Base-by-base conservation (phyloP, 495 filamentous ascomycete genomes). In the Chaetomium fimeti region DNA sequence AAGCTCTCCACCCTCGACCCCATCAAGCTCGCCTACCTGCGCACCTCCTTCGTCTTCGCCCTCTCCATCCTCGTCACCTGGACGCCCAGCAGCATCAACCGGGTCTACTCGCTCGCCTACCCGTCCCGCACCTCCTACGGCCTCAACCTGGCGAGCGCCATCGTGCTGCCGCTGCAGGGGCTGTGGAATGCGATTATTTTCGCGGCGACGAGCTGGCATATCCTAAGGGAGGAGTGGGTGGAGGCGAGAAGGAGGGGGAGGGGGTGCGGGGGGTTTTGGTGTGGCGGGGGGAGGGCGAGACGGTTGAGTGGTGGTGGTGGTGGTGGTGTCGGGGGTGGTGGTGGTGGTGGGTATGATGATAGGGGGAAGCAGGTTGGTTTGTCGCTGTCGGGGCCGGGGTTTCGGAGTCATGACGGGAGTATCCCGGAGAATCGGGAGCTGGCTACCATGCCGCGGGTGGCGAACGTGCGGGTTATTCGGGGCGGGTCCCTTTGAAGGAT, bases 131-230 rank as follows among this genome's bases (percentile, higher is more conserved):
- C 84, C 38, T 83, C 78, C 64, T 96, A 89, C 69, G 79, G 75
- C 5, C 81, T 95, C 22, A 90, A 91, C 68, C 83, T 91, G 42
- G 81, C 83, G 3, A 86, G 87, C 15, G 85, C 87, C 2, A 78
- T 92, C 38, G 90, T 95, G 0, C 78, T 95, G n/a, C 91, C 91
- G 0, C 74, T 92, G 0, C 91, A 95, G 71, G 91, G 91, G 13
- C 87, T 93, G 60, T 93, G 90, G 88, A 96, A 94, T 69, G 84
- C 87, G 25, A 74, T 92, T 24, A 91, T 95, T 52, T 95, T 92
- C 73, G 79, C 88, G 49, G 84, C 84, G 6, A 90, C 89, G 2
- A 83, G 71, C 32, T 79, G 76, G 79, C 20, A 24, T 0, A 61
- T 73, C 5, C 56, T 81, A 22, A 68, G 63, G 15, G 69, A 74